Evolutionary conservation across 805 yeast species (phyloP).

Genomic region (Kluyveromyces dobzhanskii): DNA sequence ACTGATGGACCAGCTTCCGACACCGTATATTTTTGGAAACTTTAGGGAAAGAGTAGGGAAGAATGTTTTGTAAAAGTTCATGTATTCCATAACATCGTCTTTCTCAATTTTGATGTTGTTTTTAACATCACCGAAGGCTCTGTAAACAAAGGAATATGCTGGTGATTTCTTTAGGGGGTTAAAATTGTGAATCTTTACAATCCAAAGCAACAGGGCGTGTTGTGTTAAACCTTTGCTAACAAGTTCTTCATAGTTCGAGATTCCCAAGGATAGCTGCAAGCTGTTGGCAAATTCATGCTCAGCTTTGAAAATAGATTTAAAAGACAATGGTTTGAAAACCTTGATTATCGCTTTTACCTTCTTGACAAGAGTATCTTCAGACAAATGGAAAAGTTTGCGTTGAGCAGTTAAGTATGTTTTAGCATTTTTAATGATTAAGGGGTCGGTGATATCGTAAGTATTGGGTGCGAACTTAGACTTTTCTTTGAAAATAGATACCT

Average conservation of each 20-base stretch:
- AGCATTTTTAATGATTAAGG: slow-evolving; percentile 27
- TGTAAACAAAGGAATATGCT: slow-evolving; percentile 45
- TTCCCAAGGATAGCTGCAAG: slow-evolving; percentile 48
- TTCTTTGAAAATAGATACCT: slow-evolving; percentile 34
- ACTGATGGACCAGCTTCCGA: slow-evolving; percentile 39
- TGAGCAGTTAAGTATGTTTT: slow-evolving; percentile 44
- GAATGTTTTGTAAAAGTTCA: slow-evolving; percentile 44
- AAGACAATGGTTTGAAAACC: slow-evolving; percentile 37
- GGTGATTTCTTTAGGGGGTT: slow-evolving; percentile 26
- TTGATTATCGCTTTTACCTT: slow-evolving; percentile 37
- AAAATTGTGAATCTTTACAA: slow-evolving; percentile 49
- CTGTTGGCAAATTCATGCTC: slow-evolving; percentile 49
- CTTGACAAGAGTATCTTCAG: slow-evolving; percentile 32
- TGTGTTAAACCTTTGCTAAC: slow-evolving; percentile 41
- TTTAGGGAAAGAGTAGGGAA: slow-evolving; percentile 40
- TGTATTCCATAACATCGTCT: slow-evolving; percentile 48
- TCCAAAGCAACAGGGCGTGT: slow-evolving; percentile 53
- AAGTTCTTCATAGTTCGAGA: slow-evolving; percentile 45
- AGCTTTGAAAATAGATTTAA: slow-evolving; percentile 47
- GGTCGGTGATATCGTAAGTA: slow-evolving; percentile 17
- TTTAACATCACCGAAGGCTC: slow-evolving; percentile 32
- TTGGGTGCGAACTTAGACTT: slow-evolving; percentile 19
- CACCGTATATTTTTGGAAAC: slow-evolving; percentile 49
- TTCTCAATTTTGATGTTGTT: slow-evolving; percentile 35
- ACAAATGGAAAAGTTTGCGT: slow-evolving; percentile 35